Base-by-base conservation (phyloP, 441 rosid genomes). In the Metrosideros polymorpha region DNA sequence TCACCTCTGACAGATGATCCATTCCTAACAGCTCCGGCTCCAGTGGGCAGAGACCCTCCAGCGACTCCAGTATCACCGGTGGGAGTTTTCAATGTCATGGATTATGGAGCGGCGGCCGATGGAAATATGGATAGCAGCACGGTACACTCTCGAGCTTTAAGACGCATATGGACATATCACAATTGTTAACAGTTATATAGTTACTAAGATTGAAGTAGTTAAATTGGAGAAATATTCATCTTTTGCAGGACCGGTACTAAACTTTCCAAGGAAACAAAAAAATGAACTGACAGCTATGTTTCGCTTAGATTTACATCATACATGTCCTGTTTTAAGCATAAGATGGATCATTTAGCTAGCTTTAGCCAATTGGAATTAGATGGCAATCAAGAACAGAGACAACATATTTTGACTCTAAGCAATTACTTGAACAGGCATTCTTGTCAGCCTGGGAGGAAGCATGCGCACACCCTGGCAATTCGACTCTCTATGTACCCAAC, bases 361-460 rank as follows among this genome's bases (percentile, higher is more conserved):
- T 59, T 59, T 66, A 66, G 43, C 8, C 45, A 12, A 42, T 66
- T 66, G 77, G 77, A 66, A 35, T 66, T 24, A 35, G 77, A 66
- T 19, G 45, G 77, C 27, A 66, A 24, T 66, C 45, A 35, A 35
- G 77, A 66, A 66, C 14, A 19, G 45, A 66, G 14, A 19, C 47
- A 35, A 35, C 77, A 35, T 55, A 84, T 12, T 42, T 42, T 57
- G 0, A 42, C 39, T 27, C 71, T 7, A 56, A 25, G 53, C 18
- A 39, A 56, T 42, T 42, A 27, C 51, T 47, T 71, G 25, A 10
- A 50, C 71, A 94, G 96, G 93, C 94, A 75, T 92, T 94, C 84
- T 39, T 82, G 66, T 87, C 85, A 32, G 92, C 94, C 47, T 94
- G 97, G 95, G 84, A 89, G 30, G 94, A 92, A 2, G 95, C 95